These are phyloP conservation scores for Vitis hybrid DNA, from an alignment of 177 flowering plant species.

Conservation along the genomic window DNA sequence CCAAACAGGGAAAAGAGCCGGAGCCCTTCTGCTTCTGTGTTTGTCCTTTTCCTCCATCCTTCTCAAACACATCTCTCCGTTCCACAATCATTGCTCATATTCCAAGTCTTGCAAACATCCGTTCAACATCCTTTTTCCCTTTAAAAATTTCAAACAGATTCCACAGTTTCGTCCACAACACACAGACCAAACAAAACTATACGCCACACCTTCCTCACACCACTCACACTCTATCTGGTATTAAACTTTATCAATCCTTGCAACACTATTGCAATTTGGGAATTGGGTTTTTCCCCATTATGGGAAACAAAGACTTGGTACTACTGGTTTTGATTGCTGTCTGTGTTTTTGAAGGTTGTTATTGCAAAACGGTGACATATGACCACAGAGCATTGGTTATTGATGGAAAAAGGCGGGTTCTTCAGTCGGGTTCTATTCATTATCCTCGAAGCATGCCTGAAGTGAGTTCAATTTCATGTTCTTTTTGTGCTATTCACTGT, in stretches of 20 bases:
- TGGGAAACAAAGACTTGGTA: slow-evolving; percentile 13
- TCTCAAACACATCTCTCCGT: no score
- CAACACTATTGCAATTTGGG: neutral
- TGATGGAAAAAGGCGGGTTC: slow-evolving; percentile 54
- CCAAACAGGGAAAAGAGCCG: no score
- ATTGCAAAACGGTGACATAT: slow-evolving; percentile 36
- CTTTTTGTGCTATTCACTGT: neutral
- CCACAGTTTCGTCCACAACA: slow-evolving; percentile 20
- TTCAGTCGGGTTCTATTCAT: slow-evolving; percentile 63
- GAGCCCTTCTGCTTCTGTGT: no score
- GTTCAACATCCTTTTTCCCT: no score
- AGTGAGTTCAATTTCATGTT: slow-evolving; percentile 20
- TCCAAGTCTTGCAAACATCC: no score
- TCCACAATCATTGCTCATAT: no score
- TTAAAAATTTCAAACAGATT: no score
- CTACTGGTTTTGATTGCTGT: slow-evolving; percentile 14
- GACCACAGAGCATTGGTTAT: slow-evolving; percentile 56
- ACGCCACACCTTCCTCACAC: no score
- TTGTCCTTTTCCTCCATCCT: no score
- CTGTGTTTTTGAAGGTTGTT: slow-evolving; percentile 16
- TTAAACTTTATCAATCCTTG: no score
- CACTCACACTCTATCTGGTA: no score
- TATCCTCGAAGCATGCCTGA: slow-evolving; percentile 62
- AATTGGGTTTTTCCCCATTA: neutral
- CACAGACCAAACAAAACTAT: slow-evolving; percentile 1